Base-by-base conservation (phyloP, 441 rosid genomes). In the Gossypium schwendimanii region DNA sequence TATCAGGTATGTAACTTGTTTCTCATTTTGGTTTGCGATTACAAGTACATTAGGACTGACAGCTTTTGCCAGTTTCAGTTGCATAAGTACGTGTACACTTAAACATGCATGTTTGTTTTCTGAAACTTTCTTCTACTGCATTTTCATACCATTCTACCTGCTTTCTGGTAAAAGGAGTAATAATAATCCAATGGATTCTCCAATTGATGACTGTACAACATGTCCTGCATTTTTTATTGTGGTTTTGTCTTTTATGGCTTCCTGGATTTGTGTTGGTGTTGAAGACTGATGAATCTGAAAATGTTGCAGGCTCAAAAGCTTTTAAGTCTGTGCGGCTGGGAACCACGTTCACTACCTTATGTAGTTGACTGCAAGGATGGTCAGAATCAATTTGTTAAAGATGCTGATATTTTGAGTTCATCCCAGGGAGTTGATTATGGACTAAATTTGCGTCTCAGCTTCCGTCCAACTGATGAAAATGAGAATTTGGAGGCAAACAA, bases 251-350 rank as follows among this genome's bases (percentile, higher is more conserved):
- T 59, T 59, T 63, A 60, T 20, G 50, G 63, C 10, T 47, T 73
- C 45, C 47, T 69, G 71, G 66, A 52, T 44, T 63, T 14, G 24
- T 65, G 15, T 75, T 68, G 57, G 70, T 78, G 26, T 14, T 73
- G 58, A 55, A 76, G 70, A 53, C 21, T 67, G 39, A 57, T 80
- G 45, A 28, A 70, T 24, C 71, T 66, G 17, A 21, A 78, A 45
- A 23, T 58, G 69, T 77, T 80, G 77, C 92, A 93, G 99, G 97
- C 97, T 68, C 84, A 82, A 70, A 91, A 88, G 75, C 81, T 90
- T 69, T 84, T 86, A 75, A 85, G 94, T 83, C 83, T 95, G 59
- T 91, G 96, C 73, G 99, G 99, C 69, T 95, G 99, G 99, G 98
- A 93, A 79, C 94, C 94, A 0, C 91, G 93, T 2, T 77, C 76